phyloP scores from a whole-genome alignment of 2,329 filamentous ascomycete species.

The Grosmannia serpens region DNA sequence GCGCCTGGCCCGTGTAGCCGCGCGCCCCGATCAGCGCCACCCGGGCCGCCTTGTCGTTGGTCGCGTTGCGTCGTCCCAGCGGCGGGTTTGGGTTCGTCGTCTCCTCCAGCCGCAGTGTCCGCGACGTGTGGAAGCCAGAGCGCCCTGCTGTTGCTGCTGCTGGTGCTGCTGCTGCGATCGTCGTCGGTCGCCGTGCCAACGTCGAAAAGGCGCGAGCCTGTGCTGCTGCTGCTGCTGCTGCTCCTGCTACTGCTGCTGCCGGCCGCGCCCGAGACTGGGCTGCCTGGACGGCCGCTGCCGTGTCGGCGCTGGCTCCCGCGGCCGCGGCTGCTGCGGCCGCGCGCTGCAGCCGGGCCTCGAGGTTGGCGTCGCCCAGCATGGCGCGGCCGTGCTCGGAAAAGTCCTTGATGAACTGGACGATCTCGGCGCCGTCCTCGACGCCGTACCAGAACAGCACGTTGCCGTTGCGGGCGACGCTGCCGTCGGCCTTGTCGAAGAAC shows the following conservation, averaged over 20 bases:
- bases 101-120: slow-evolving; percentile 41
- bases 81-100: slow-evolving; percentile 83
- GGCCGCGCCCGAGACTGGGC: slow-evolving; percentile 27
- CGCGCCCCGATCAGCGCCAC: slow-evolving; percentile 84
- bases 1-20: slow-evolving; percentile 85
- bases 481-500: slow-evolving; percentile 97
- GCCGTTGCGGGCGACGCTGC: slow-evolving; percentile 73
- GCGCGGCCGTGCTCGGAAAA: slow-evolving; percentile 72
- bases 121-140: slow-evolving; percentile 7
- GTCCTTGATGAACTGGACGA: slow-evolving; percentile 72
- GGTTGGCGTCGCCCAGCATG: slow-evolving; percentile 82
- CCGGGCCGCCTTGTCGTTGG: slow-evolving; percentile 65
- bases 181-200: slow-evolving; percentile 27
- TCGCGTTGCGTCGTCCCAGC: slow-evolving; percentile 76
- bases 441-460: slow-evolving; percentile 97
- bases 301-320: slow-evolving; percentile 1
- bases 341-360: slow-evolving; percentile 72
- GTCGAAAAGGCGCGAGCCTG: slow-evolving; percentile 59
- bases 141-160: no score
- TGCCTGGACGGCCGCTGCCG: slow-evolving; percentile 6
- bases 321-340: slow-evolving; percentile 42
- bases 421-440: slow-evolving; percentile 68
- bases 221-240: no score
- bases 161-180: background rate
- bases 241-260: no score